Base-by-base conservation (phyloP, 768 basidiomycete species). In the Neoboletus magnificus region DNA sequence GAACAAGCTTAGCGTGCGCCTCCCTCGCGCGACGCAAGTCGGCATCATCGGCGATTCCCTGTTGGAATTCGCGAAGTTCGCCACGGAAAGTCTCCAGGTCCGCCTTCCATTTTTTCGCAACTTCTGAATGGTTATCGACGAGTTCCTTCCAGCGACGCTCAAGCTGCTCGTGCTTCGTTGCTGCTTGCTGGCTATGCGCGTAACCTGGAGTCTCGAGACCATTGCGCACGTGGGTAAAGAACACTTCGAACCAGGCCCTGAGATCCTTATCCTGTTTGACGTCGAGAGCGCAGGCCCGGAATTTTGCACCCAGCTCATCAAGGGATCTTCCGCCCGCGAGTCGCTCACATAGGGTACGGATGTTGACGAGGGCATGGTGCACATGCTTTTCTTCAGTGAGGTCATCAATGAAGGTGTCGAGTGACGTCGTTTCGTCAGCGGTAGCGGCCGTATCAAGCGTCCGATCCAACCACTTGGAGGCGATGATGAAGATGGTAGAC, bases 341-440 rank as follows among this genome's bases (percentile, higher is more conserved):
- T 12, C 87, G 86, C 60, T 84, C 80, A 37, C 81, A 64, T n/a
- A 79, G 69, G 5, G 59, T 61, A 35, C 71, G 71, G 1, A 79
- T 56, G 33, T 67, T 67, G 13, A 68, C 58, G 27, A 89, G 68
- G 4, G 82, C 84, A 37, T 77, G 75, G 44, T 79, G 72, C 27
- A 87, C 66, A 58, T 87, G 84, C 63, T 87, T 79, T 48, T 84
- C 85, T 4, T 79, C 75, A 1, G 85, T 82, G 18, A 83, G 79
- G 48, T 90, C 87, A 10, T 79, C 66, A 52, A 89, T 75, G 63
- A 89, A 79, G 2, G 76, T 75, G 15, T 79, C 75, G 35, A 89
- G 73, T 0, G 81, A 79, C 25, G 76, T 71, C 1, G 68, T 60
- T 40, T 75, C 65, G 52, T 79, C 75, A 40, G 77, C 69, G 48